These are phyloP conservation scores for Cordyceps pruinosa DNA, from an alignment of 2,329 filamentous ascomycete genomes.

Conservation along the genomic window DNA sequence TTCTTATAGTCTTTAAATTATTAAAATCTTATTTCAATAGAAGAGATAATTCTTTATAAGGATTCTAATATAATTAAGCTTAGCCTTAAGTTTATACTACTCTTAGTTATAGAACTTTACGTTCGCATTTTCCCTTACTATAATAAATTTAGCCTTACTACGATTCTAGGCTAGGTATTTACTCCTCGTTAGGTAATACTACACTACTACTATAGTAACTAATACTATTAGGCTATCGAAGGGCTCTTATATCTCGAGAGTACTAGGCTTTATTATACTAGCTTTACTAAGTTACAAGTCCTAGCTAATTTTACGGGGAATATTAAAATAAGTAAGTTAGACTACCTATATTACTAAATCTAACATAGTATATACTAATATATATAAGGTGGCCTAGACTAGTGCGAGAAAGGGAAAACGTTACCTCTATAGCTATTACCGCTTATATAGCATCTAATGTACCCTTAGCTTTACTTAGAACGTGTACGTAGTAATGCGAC, in stretches of 20 bases:
- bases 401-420: no score
- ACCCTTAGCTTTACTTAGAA: neutral
- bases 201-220: neutral
- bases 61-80: neutral
- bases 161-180: slow-evolving; percentile 1
- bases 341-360: neutral
- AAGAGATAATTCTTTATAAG: neutral
- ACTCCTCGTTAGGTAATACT: neutral
- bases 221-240: neutral
- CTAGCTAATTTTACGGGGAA: neutral
- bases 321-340: slow-evolving; percentile 4
- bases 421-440: neutral
- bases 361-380: neutral
- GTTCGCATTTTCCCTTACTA: neutral
- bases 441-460: neutral
- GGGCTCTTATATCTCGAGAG: neutral
- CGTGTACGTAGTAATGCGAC: neutral
- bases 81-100: neutral
- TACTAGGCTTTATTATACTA: neutral
- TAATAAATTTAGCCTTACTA: neutral
- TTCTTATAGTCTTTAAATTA: neutral
- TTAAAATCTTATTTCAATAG: neutral
- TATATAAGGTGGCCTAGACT: no score
- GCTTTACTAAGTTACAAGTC: neutral
- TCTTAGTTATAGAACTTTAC: neutral